Percentiles rank a stretch among this genome's conserved stretches.
Evolutionary conservation across 441 rosid species (phyloP).

Genomic region (Metrosideros polymorpha): DNA sequence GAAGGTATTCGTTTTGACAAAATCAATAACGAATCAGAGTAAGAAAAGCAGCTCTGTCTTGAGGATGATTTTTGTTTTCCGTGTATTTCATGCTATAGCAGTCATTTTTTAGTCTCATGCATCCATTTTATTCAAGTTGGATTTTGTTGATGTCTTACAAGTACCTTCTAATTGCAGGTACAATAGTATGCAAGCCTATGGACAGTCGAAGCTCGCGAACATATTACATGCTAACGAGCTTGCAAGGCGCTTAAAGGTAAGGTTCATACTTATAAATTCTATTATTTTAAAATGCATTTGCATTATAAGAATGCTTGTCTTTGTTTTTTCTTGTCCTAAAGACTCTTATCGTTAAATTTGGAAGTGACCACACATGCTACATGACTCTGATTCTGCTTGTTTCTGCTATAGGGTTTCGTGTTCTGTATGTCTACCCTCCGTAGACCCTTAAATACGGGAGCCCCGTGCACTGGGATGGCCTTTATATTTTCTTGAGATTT

Average conservation of each 20-base stretch:
- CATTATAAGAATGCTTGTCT: neutral
- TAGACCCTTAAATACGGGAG: neutral
- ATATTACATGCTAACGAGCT: constrained; percentile 55
- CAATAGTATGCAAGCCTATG: constrained; percentile 30
- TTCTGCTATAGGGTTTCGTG: neutral
- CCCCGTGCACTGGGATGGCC: neutral
- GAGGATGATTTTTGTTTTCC: neutral
- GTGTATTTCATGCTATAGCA: neutral
- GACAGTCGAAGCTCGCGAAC: constrained; percentile 58
- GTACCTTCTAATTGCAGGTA: constrained; percentile 23
- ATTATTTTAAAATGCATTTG: neutral
- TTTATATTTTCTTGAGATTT: neutral
- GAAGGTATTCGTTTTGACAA: constrained; percentile 10
- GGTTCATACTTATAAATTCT: neutral
- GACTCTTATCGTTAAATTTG: neutral
- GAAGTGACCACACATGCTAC: neutral
- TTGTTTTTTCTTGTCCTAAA: neutral
- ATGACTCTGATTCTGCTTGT: neutral
- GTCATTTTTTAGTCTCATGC: neutral
- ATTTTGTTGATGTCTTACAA: neutral
- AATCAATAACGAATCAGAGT: constrained; percentile 9
- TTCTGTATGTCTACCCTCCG: neutral
- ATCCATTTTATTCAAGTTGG: neutral
- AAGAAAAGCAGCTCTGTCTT: neutral
- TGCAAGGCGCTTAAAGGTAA: constrained; percentile 38